Evolutionary conservation across 2,329 filamentous ascomycete species (phyloP), one percentile per base, ranked within the genome.

Genomic region (Cladosporium sp.): DNA sequence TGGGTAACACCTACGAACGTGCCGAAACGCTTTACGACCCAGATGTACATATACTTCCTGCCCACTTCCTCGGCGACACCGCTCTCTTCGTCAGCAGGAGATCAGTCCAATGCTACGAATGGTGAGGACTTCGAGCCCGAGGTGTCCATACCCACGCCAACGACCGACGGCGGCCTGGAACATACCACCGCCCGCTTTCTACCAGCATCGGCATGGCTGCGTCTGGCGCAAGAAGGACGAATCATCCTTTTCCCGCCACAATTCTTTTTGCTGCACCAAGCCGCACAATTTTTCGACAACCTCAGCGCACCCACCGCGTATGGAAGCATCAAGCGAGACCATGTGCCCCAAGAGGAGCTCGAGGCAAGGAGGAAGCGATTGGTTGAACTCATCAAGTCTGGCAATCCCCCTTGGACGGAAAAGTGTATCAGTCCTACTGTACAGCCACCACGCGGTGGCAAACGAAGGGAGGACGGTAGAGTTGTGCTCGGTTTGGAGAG

Each of bases 31-130:
- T 99, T 96, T 79, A 92, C 91, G 0, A 97, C 94, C 0, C 93
- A 97, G 76, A 98, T 98, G 94, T 99, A 98, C 79, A 77, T 98
- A 13, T 97, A 97, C 78, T 89, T 96, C 77, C 84, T 97, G 2
- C 93, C 93, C 0, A 72, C 74, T 1, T 64, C 72, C 30, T 58
- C 78, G 56, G 69, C 81, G 70, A 75, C 81, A 69, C 72, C 72
- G 5, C 13, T 73, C n/a, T 60, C 65, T 64, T 46, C 32, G 16
- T 57, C 56, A 26, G 3, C 21, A 43, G 36, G 49, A 34, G 30
- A 73, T 39, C 67, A 69, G 8, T 32, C 34, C 18, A 18, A 21
- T 28, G 64, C 64, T 14, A 65, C 62, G 69, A 43, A 39, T 21
- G 73, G 48, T 68, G 70, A 71, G 73, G 69, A 71, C 13, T 67